phyloP scores from a whole-genome alignment of 2,329 filamentous ascomycete genomes.

The Neoscytalidium dimidiatum region DNA sequence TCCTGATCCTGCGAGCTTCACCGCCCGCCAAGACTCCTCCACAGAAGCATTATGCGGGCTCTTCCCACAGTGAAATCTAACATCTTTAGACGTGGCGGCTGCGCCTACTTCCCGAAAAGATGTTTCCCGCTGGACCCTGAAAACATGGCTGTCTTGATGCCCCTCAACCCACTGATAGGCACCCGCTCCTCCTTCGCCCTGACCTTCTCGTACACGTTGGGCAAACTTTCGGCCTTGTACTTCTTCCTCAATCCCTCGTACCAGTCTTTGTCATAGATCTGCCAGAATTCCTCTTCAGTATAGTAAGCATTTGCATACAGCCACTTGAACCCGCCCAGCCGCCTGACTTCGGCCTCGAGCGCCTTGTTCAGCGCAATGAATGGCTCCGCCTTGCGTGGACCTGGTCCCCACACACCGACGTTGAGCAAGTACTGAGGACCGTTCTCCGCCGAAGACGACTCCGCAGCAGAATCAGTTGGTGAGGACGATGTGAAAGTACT shows the following conservation, averaged over 20 bases:
- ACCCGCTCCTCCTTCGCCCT: conserved; percentile 16
- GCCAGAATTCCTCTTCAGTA: conserved; percentile 70
- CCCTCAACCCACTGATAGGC: conserved; percentile 6
- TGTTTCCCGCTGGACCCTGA: background rate
- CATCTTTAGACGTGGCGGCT: too few species aligned
- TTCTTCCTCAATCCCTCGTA: conserved; percentile 65
- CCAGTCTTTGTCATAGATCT: conserved; percentile 59
- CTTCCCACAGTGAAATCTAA: too few species aligned
- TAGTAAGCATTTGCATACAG: conserved; percentile 87
- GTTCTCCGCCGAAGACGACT: background rate
- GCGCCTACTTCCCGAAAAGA: background rate
- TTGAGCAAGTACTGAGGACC: conserved; percentile 42
- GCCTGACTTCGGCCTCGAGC: conserved; percentile 68
- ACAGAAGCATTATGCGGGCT: too few species aligned
- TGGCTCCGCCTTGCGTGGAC: conserved; percentile 55
- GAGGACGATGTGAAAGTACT: conserved; percentile 1
- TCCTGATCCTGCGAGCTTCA: too few species aligned
- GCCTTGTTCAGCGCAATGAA: conserved; percentile 71
- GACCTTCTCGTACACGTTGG: conserved; percentile 9
- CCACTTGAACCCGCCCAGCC: conserved; percentile 80
- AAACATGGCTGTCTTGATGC: conserved; percentile 1
- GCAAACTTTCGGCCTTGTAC: conserved; percentile 55
- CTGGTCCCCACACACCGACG: conserved; percentile 77
- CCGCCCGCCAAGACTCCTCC: too few species aligned
- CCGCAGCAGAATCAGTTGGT: conserved; percentile 10